phyloP scores from a whole-genome alignment of 371 early-diverging fungal genomes.

The Mortierella sp. region DNA sequence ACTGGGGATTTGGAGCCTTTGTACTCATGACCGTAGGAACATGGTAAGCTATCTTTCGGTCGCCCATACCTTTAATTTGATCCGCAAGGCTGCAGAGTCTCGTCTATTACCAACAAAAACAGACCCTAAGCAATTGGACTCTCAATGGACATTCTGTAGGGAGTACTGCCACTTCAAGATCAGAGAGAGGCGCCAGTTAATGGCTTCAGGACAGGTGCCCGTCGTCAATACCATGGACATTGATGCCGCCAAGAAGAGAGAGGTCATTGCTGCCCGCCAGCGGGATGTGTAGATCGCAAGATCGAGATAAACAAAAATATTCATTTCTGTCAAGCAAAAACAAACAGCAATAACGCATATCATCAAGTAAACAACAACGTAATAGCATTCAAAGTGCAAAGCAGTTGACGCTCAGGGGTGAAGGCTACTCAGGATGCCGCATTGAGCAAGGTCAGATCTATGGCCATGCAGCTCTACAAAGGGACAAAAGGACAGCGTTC shows the following conservation, averaged over 20 bases:
- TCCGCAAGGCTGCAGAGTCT: neutral
- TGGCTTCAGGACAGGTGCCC: constrained; percentile 56
- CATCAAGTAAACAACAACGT: too few relatives aligned
- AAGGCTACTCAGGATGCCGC: neutral
- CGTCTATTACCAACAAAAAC: too few relatives aligned
- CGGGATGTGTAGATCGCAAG: constrained; percentile 24
- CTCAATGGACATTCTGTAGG: constrained; percentile 37
- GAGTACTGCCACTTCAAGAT: constrained; percentile 56
- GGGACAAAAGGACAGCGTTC: neutral
- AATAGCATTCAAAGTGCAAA: too few relatives aligned
- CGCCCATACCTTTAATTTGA: neutral
- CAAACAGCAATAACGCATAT: too few relatives aligned
- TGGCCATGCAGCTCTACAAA: neutral
- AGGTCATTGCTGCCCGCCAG: constrained; percentile 56
- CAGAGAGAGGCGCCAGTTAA: constrained; percentile 48
- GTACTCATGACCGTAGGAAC: constrained; percentile 53
- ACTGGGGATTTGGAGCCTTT: constrained; percentile 57
- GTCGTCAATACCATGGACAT: constrained; percentile 52
- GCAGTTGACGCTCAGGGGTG: too few relatives aligned
- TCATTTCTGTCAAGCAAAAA: too few relatives aligned
- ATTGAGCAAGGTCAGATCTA: neutral
- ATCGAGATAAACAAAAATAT: neutral
- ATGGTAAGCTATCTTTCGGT: constrained; percentile 21
- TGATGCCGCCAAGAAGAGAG: constrained; percentile 47
- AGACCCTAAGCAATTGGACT: neutral